Evolutionary conservation across 768 basidiomycete genomes (phyloP).

Genomic region (Pulveroboletus frians): DNA sequence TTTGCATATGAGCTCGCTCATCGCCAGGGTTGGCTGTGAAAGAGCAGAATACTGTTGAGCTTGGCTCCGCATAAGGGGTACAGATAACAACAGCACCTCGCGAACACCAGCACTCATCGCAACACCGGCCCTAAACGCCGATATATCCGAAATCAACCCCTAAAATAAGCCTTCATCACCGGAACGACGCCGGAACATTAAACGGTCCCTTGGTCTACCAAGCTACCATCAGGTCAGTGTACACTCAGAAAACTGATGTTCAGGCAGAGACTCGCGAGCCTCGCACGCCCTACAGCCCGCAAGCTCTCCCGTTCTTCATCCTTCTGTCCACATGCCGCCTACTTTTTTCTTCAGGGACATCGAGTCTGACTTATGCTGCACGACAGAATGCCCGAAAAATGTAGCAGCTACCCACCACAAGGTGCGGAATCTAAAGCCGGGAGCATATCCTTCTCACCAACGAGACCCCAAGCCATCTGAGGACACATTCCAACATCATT

Average conservation of each 20-base stretch:
- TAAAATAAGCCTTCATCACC: background rate
- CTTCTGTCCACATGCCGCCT: conserved; percentile 33
- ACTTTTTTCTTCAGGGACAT: conserved; percentile 20
- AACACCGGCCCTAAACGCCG: conserved; percentile 26
- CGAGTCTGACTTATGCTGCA: conserved; percentile 41
- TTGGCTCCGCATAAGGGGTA: conserved; percentile 17
- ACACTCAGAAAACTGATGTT: conserved; percentile 14
- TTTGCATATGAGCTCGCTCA: conserved; percentile 76
- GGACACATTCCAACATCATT: conserved; percentile 40
- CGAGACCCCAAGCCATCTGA: conserved; percentile 41
- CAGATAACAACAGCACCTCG: conserved; percentile 7
- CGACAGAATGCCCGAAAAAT: conserved; percentile 35
- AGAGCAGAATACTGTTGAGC: conserved; percentile 54
- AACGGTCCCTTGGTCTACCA: conserved; percentile 5
- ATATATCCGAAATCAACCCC: background rate
- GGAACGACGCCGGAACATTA: background rate
- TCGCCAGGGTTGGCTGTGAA: conserved; percentile 59
- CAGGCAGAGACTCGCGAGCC: conserved; percentile 12
- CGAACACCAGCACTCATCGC: background rate
- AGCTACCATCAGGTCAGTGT: background rate
- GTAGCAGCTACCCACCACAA: conserved; percentile 41
- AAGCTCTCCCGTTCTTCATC: conserved; percentile 27
- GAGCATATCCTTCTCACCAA: conserved; percentile 39
- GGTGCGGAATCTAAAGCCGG: conserved; percentile 36
- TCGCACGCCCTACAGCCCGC: conserved; percentile 9